Conservation (phyloP, 805 yeast genomes). For the Metschnikowia lochheadii region DNA sequence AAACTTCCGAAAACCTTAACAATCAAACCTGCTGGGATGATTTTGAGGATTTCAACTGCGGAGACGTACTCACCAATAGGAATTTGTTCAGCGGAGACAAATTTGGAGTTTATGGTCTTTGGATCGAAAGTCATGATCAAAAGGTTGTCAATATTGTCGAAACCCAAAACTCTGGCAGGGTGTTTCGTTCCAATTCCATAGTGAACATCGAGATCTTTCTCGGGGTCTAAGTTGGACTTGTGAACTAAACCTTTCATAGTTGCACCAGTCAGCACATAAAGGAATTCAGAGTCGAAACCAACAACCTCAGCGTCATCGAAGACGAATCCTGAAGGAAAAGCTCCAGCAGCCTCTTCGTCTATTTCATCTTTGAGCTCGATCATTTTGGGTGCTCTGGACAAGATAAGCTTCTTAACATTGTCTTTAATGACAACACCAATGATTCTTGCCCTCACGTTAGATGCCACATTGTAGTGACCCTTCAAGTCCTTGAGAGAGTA, state of each 20-base stretch:
- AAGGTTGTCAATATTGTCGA: conserved; percentile 59
- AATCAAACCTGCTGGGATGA: conserved; percentile 63
- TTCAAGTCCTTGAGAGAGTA: conserved; percentile 46
- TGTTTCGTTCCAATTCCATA: conserved; percentile 65
- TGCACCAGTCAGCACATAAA: conserved; percentile 56
- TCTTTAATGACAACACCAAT: conserved; percentile 48
- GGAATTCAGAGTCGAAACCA: conserved; percentile 54
- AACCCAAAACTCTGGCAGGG: conserved; percentile 74
- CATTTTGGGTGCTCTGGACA: conserved; percentile 61
- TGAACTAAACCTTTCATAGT: conserved; percentile 69
- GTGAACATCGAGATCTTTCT: conserved; percentile 41
- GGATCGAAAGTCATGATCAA: conserved; percentile 69
- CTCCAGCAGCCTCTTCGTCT: conserved; percentile 40
- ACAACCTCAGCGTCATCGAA: conserved; percentile 56
- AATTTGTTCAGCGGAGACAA: conserved; percentile 65
- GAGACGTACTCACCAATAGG: conserved; percentile 66
- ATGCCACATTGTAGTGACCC: conserved; percentile 65
- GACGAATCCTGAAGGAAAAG: conserved; percentile 76
- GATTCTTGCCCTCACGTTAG: conserved; percentile 65
- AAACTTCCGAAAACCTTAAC: conserved; percentile 64
- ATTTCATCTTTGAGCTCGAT: conserved; percentile 28
- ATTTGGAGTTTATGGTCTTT: conserved; percentile 57
- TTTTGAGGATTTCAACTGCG: conserved; percentile 50
- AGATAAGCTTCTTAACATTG: conserved; percentile 54
- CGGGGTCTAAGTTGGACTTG: conserved; percentile 59